Evolutionary conservation across 257 asterid species (phyloP).

Genomic region (Nicotiana undulata): DNA sequence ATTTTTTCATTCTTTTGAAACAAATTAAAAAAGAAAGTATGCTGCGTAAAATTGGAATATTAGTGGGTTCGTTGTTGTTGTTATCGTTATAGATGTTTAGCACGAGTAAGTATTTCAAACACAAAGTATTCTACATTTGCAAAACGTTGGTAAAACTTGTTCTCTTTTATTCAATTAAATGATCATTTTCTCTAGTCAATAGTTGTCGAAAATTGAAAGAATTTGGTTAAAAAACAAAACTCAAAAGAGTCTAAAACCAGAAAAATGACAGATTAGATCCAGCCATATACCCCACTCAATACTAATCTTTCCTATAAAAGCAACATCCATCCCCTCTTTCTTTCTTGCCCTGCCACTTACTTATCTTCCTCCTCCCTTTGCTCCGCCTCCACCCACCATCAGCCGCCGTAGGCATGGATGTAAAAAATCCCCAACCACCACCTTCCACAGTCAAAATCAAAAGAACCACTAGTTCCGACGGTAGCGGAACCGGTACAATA

Average conservation of each 20-base stretch:
- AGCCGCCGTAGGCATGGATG: conserved; percentile 28
- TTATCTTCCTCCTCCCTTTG: not conserved
- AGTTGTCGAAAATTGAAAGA: not conserved
- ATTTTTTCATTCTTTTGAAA: too few relatives aligned
- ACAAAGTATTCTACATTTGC: not conserved
- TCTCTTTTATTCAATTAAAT: not conserved
- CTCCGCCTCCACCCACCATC: not conserved
- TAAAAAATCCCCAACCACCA: conserved; percentile 13
- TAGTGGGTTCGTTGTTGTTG: too few relatives aligned
- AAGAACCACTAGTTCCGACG: conserved; percentile 35
- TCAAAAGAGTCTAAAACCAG: not conserved
- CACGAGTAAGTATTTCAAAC: too few relatives aligned
- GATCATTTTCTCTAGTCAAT: not conserved
- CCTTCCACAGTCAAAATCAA: conserved; percentile 19
- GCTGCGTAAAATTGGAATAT: too few relatives aligned
- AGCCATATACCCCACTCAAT: not conserved
- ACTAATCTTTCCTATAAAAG: not conserved
- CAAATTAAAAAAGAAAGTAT: not conserved
- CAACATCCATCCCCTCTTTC: not conserved
- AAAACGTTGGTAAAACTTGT: not conserved
- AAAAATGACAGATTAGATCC: conserved; percentile 9
- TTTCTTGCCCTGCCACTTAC: not conserved
- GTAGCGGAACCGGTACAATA: conserved; percentile 54
- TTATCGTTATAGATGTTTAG: too few relatives aligned
- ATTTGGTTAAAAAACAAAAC: not conserved